Conservation (phyloP, 192 early-diverging fungal genomes). For the Rhizoclosmatium globosum region DNA sequence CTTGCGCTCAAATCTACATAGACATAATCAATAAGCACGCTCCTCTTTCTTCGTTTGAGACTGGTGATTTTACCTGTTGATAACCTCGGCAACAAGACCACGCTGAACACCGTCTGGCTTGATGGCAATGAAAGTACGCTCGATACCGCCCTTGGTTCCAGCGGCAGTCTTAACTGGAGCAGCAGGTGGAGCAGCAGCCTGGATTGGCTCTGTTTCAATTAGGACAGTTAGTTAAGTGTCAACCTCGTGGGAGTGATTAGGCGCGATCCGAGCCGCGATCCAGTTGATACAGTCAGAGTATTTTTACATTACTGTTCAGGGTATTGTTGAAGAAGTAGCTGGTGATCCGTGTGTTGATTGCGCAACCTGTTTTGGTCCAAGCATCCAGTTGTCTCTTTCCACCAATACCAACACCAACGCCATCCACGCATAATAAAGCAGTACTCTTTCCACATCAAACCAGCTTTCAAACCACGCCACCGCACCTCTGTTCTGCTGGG, state of each 20-base stretch:
- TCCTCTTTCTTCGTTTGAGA: conserved; percentile 69
- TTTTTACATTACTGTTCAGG: neutral
- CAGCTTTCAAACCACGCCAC: neutral
- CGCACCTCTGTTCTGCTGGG: neutral
- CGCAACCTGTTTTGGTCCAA: too few species aligned
- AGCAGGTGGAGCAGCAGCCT: conserved; percentile 2
- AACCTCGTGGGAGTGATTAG: too few species aligned
- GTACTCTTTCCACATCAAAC: too few species aligned
- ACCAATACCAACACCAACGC: too few species aligned
- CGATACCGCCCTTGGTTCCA: conserved; percentile 66
- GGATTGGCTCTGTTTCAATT: conserved; percentile 4
- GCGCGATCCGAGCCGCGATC: too few species aligned
- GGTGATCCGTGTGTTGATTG: neutral
- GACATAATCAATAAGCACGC: neutral
- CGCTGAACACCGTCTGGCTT: conserved; percentile 90
- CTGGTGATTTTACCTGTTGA: conserved; percentile 55
- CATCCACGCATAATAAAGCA: too few species aligned
- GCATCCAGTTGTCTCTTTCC: too few species aligned
- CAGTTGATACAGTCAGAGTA: too few species aligned
- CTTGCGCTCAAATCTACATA: conserved; percentile 44
- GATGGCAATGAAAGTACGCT: conserved; percentile 80
- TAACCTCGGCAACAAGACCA: conserved; percentile 86
- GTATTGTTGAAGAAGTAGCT: neutral
- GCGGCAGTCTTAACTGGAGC: conserved; percentile 45
- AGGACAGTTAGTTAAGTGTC: neutral